Percentiles rank a stretch among this genome's conserved stretches.
These are phyloP conservation scores for Globisporangium echinulatum DNA, from an alignment of 352 stramenopile genomes.

Conservation along the genomic window DNA sequence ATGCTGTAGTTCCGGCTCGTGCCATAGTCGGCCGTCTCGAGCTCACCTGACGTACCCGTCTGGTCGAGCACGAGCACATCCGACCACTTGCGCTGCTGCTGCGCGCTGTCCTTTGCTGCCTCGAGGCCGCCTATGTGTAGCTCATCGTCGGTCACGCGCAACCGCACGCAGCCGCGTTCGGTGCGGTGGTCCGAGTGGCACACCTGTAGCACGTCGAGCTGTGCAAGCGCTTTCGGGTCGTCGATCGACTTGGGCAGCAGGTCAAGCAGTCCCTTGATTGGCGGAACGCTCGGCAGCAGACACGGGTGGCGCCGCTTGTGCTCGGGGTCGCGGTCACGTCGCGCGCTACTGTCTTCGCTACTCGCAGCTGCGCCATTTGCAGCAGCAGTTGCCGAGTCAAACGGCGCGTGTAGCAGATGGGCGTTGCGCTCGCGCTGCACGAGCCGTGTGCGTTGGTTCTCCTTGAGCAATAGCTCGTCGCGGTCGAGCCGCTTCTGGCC, in stretches of 20 bases:
- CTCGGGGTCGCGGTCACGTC: slow-evolving; percentile 17
- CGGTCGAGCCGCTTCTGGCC: slow-evolving; percentile 73
- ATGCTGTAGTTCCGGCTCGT: slow-evolving; percentile 69
- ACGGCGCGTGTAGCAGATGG: slow-evolving; percentile 39
- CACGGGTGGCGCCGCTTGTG: slow-evolving; percentile 53
- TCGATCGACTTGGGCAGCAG: slow-evolving; percentile 71
- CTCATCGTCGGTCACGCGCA: slow-evolving; percentile 61
- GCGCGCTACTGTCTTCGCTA: background rate
- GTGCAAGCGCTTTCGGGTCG: slow-evolving; percentile 44
- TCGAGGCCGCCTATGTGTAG: slow-evolving; percentile 15
- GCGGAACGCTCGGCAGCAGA: slow-evolving; percentile 72
- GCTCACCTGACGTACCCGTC: slow-evolving; percentile 63
- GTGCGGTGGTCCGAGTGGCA: slow-evolving; percentile 70
- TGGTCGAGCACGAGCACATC: slow-evolving; percentile 66
- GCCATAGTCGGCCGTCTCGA: slow-evolving; percentile 60
- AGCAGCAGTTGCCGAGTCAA: background rate
- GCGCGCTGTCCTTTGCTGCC: slow-evolving; percentile 27
- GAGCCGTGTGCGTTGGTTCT: slow-evolving; percentile 36
- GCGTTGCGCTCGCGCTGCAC: slow-evolving; percentile 39
- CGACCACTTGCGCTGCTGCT: slow-evolving; percentile 71
- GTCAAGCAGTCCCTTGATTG: slow-evolving; percentile 77
- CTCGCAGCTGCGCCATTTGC: background rate
- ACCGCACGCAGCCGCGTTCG: slow-evolving; percentile 59
- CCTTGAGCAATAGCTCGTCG: slow-evolving; percentile 70
- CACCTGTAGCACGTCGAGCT: slow-evolving; percentile 75